Percentiles rank a stretch among this genome's conserved stretches.
Evolutionary conservation across 192 early-diverging fungal species (phyloP).

Genomic region (Jimgerdemannia flammicorona): DNA sequence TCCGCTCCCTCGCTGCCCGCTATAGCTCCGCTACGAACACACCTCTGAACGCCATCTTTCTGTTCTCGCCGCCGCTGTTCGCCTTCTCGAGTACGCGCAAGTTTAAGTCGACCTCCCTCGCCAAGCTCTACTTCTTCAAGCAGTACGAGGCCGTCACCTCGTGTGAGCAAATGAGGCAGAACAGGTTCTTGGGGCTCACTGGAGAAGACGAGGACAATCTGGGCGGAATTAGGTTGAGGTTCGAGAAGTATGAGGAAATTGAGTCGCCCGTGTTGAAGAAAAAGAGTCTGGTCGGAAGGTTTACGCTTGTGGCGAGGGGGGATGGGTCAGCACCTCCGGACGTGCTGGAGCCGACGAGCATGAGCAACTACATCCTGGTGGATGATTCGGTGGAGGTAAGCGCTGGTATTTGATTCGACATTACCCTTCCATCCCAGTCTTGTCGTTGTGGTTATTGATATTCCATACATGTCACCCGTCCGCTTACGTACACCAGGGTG

Average conservation of each 20-base stretch:
- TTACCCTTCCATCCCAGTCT: background rate
- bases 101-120: conserved; percentile 12
- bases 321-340: conserved; percentile 1
- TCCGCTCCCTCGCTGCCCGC: background rate
- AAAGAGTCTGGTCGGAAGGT: background rate
- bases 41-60: background rate
- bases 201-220: background rate
- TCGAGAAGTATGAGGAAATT: conserved; percentile 10
- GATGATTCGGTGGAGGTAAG: conserved; percentile 21
- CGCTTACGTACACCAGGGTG: conserved; percentile 6
- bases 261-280: conserved; percentile 1
- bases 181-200: conserved; percentile 10
- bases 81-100: conserved; percentile 2
- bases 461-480: no score
- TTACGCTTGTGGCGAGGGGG: background rate
- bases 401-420: background rate
- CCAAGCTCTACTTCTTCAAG: conserved; percentile 26
- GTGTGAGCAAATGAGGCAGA: conserved; percentile 3
- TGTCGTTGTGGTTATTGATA: no score
- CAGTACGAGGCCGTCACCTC: conserved; percentile 20
- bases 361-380: conserved; percentile 22
- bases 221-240: conserved; percentile 6
- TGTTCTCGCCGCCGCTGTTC: conserved; percentile 14
- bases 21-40: background rate
- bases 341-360: conserved; percentile 2